A percentile compares a stretch with the other conserved stretches of the same genome.
These are phyloP conservation scores for Allium fistulosum DNA, from an alignment of 106 monocot species.

Conservation along the genomic window DNA sequence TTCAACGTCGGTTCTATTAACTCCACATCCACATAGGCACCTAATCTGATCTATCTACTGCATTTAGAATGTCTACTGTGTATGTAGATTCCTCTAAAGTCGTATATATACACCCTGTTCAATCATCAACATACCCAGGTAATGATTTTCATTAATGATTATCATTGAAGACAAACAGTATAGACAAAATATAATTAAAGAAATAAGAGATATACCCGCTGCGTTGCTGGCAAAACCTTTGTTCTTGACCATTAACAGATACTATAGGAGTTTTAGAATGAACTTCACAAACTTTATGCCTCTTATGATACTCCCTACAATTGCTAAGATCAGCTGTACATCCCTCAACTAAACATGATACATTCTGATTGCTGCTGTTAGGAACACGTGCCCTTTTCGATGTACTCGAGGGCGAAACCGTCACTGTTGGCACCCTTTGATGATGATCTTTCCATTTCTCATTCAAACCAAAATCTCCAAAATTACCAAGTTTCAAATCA, in stretches of 20 bases:
- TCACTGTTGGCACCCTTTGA: neutral
- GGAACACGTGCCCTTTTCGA: constrained; percentile 25
- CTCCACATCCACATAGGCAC: too few relatives aligned
- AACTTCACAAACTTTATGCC: constrained; percentile 70
- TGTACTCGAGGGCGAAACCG: constrained; percentile 12
- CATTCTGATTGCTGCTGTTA: constrained; percentile 23
- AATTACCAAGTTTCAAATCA: constrained; percentile 37
- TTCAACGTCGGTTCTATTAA: too few relatives aligned
- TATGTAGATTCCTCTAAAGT: too few relatives aligned
- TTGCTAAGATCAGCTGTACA: constrained; percentile 54
- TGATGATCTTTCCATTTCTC: constrained; percentile 3
- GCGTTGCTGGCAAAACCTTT: constrained; percentile 77
- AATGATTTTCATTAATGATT: too few relatives aligned
- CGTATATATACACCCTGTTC: too few relatives aligned
- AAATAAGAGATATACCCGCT: constrained; percentile 38
- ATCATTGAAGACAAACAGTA: too few relatives aligned
- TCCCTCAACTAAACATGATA: constrained; percentile 47
- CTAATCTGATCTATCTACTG: too few relatives aligned
- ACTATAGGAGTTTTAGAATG: constrained; percentile 71
- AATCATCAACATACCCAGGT: too few relatives aligned
- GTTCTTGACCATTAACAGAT: constrained; percentile 48
- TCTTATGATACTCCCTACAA: constrained; percentile 56
- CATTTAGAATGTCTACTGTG: too few relatives aligned
- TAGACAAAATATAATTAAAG: too few relatives aligned
- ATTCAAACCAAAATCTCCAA: constrained; percentile 17